Percentiles rank a stretch among this genome's conserved stretches.
Evolutionary conservation across 768 basidiomycete species (phyloP).

Genomic region (Russula dissimulans): DNA sequence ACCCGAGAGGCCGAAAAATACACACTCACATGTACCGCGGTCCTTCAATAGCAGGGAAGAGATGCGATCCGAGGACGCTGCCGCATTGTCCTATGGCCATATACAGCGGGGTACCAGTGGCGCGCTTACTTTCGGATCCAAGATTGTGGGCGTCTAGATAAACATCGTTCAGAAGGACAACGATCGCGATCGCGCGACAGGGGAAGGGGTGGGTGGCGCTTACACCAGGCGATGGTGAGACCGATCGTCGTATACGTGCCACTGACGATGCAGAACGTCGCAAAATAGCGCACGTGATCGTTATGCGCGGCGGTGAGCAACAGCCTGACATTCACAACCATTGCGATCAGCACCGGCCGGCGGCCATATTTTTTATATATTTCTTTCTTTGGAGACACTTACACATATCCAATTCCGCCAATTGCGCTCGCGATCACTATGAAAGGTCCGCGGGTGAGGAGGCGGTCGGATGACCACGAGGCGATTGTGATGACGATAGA

Average conservation of each 20-base stretch:
- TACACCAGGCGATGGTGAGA: conserved; percentile 70
- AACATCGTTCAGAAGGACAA: not conserved
- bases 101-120: conserved; percentile 67
- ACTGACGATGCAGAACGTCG: conserved; percentile 65
- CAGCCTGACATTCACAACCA: conserved; percentile 26
- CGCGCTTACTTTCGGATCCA: conserved; percentile 69
- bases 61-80: conserved; percentile 64
- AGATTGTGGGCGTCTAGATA: conserved; percentile 60
- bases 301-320: conserved; percentile 47
- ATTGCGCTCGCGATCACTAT: conserved; percentile 38
- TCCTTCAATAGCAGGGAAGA: conserved; percentile 55
- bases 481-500: conserved; percentile 51
- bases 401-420: conserved; percentile 58
- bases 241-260: conserved; percentile 75
- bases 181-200: not conserved
- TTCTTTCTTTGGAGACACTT: conserved; percentile 20
- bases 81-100: conserved; percentile 77
- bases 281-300: conserved; percentile 62
- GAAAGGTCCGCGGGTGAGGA: conserved; percentile 50
- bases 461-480: conserved; percentile 55
- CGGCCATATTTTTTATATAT: too few species aligned
- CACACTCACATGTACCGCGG: conserved; percentile 54
- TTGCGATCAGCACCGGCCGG: not conserved
- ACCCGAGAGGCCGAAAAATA: too few species aligned
- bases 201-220: conserved; percentile 21